Conservation (phyloP, 139 green algal genomes). For the Mesostigma viride region DNA sequence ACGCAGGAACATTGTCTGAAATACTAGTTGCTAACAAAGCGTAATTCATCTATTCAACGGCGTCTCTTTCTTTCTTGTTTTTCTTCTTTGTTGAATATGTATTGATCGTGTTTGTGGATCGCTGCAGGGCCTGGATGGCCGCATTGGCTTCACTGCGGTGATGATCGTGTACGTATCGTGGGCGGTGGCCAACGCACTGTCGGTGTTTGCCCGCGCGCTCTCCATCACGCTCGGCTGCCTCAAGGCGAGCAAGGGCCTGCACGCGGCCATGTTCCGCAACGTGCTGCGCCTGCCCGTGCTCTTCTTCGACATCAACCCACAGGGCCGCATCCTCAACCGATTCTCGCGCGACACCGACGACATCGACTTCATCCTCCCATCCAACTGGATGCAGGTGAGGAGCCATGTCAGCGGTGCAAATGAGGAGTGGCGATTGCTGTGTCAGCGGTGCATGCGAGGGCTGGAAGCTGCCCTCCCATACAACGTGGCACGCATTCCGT, state of each 20-base stretch:
- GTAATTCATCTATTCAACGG: background rate
- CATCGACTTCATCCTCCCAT: conserved; percentile 32
- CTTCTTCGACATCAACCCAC: conserved; percentile 82
- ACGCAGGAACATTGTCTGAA: too few species aligned
- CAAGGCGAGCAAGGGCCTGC: conserved; percentile 19
- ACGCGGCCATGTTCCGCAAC: conserved; percentile 47
- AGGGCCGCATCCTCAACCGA: conserved; percentile 72
- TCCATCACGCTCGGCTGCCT: conserved; percentile 10
- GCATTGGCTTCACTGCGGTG: too few species aligned
- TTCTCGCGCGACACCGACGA: conserved; percentile 52
- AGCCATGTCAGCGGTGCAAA: too few species aligned
- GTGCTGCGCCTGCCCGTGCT: conserved; percentile 55
- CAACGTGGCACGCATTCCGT: too few species aligned
- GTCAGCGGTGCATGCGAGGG: too few species aligned
- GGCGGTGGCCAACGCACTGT: conserved; percentile 11
- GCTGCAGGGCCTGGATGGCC: too few species aligned
- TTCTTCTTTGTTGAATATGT: conserved; percentile 1
- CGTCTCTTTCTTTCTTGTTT: background rate
- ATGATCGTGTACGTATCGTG: conserved; percentile 18
- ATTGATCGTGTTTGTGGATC: background rate
- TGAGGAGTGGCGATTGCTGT: too few species aligned
- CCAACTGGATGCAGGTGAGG: conserved; percentile 13
- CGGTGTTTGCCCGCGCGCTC: conserved; percentile 8
- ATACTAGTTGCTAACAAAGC: too few species aligned
- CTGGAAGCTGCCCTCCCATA: too few species aligned